A percentile compares a stretch with the other conserved stretches of the same genome.
These are phyloP conservation scores for Mucor lusitanicus DNA, from an alignment of 371 early-diverging fungal species.

Conservation along the genomic window DNA sequence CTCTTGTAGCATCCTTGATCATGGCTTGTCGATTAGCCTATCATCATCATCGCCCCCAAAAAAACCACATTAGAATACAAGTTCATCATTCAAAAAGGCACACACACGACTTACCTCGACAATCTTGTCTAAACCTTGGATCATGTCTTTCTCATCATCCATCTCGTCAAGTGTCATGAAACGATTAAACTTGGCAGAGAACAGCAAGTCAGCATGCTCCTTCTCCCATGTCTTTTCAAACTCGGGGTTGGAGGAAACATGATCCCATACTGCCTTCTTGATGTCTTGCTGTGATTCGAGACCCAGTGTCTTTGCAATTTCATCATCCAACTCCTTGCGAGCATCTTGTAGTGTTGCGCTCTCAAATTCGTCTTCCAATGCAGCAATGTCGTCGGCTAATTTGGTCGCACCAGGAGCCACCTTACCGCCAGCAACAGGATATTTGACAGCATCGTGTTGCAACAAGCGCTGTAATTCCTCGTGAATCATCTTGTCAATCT, in stretches of 20 bases:
- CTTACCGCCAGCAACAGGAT: constrained; percentile 67
- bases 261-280: constrained; percentile 42
- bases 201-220: constrained; percentile 44
- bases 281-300: constrained; percentile 25
- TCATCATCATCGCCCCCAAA: not conserved
- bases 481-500: constrained; percentile 51
- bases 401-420: constrained; percentile 50
- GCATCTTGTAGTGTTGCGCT: constrained; percentile 37
- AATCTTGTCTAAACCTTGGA: constrained; percentile 45
- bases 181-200: constrained; percentile 43
- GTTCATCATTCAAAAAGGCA: not conserved
- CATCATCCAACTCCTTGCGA: constrained; percentile 46
- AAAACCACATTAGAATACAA: not conserved
- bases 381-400: constrained; percentile 30
- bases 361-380: constrained; percentile 59
- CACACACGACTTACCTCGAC: constrained; percentile 35
- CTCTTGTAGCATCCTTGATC: constrained; percentile 76
- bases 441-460: constrained; percentile 67
- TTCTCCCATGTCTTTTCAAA: constrained; percentile 44
- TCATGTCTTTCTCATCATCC: constrained; percentile 40
- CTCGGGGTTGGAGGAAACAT: constrained; percentile 25
- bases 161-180: constrained; percentile 46
- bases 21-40: constrained; percentile 70
- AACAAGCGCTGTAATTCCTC: constrained; percentile 66
- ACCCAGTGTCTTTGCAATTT: constrained; percentile 27